Evolutionary conservation across 179 eudicot genomes (phyloP), one percentile per base, ranked within the genome.

Genomic region (Amaranthus tricolor): DNA sequence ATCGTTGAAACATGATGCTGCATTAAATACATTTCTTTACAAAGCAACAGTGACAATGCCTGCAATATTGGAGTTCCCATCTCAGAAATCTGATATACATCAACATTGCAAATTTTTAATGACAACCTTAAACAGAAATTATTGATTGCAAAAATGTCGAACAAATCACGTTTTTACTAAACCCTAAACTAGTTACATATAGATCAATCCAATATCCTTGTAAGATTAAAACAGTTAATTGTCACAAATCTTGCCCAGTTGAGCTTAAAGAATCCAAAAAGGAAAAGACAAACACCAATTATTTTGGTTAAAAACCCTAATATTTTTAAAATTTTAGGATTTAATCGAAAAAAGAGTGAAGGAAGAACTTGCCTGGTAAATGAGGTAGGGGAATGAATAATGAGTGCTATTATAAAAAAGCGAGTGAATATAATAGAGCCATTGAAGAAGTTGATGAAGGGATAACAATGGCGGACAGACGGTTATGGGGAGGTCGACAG

Each of bases 281-380:
- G 40, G 40, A 31, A 31, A 31, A 31, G 40, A 19, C n/a, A 75
- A 24, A 68, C 66, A 11, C 9, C 4, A 15, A 9, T 62, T 61
- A 31, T 51, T 17, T 7, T 6, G 68, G 16, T 66, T 6, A 0
- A 54, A 70, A 47, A 45, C 64, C 71, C 63, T 45, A 64, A 17
- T 8, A 44, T 10, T 7, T 47, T n/a, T 1, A 40, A 78, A 40
- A 1, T 16, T 20, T 16, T 15, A 59, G 49, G 9, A 72, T 15
- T 51, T 6, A 54, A 4, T 50, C 6, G 51, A 62, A 5, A 20
- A 56, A 21, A 13, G 45, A 66, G 20, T 53, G 59, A 12, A 55
- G 17, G 9, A 72, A 62, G 20, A 74, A 44, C 53, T 61, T 74
- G 57, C 78, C 82, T 62, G 78, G 51, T 70, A 62, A 74, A 50